These are phyloP conservation scores for Lentinula guzmanii DNA, from an alignment of 768 basidiomycete species.

Conservation along the genomic window DNA sequence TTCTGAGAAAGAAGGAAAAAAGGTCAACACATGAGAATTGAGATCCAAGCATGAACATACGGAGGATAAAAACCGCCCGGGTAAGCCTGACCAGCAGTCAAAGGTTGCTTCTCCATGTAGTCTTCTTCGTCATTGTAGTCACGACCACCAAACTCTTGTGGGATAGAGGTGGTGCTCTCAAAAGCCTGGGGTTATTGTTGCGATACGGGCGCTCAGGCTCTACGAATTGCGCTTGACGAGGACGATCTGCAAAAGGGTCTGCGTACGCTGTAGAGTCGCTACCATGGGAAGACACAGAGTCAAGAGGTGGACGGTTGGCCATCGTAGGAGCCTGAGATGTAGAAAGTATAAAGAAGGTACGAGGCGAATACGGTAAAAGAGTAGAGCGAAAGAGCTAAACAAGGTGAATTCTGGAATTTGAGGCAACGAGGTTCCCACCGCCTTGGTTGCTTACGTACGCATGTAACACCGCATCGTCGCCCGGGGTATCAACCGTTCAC, in stretches of 20 bases:
- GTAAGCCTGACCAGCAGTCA: constrained; percentile 54
- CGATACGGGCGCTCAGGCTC: constrained; percentile 45
- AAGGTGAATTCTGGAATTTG: background rate
- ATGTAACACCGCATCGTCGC: background rate
- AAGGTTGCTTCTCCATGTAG: constrained; percentile 68
- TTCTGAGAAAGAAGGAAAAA: constrained; percentile 9
- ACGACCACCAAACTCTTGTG: constrained; percentile 44
- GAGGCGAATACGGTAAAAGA: background rate
- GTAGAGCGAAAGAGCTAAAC: background rate
- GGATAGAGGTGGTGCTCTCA: constrained; percentile 52
- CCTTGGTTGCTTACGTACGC: background rate
- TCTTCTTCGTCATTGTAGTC: constrained; percentile 57
- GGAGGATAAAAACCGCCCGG: constrained; percentile 71
- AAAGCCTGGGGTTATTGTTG: constrained; percentile 34
- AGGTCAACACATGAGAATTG: background rate
- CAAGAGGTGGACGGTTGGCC: constrained; percentile 32
- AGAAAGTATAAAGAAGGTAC: background rate
- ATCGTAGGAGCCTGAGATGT: constrained; percentile 23
- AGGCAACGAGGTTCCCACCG: constrained; percentile 2
- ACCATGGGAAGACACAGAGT: constrained; percentile 24
- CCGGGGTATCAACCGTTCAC: too few species aligned
- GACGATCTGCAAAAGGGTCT: constrained; percentile 73
- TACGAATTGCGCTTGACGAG: constrained; percentile 54
- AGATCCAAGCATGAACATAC: constrained; percentile 33
- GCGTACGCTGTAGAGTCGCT: constrained; percentile 21